Evolutionary conservation across 2,329 filamentous ascomycete genomes (phyloP).

Genomic region (Paecilomyces fulvus): DNA sequence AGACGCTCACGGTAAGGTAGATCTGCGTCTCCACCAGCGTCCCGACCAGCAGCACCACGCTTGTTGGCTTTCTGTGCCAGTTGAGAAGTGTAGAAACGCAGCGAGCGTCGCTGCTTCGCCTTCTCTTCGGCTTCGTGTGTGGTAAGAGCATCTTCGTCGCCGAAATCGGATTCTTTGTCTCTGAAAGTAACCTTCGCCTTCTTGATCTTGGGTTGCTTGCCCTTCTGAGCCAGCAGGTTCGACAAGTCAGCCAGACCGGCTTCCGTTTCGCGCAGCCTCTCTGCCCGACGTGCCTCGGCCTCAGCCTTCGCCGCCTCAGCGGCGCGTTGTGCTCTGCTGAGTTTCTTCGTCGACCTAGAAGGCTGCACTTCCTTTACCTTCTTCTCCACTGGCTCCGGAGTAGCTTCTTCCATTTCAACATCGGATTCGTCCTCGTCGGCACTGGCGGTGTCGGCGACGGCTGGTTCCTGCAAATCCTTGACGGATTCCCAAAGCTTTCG

Average conservation of each 20-base stretch:
- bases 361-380: slow-evolving; percentile 28
- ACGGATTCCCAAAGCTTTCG: slow-evolving; percentile 72
- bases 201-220: slow-evolving; percentile 37
- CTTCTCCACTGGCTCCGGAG: slow-evolving; percentile 22
- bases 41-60: slow-evolving; percentile 53
- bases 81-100: slow-evolving; percentile 97
- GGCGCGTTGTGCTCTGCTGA: slow-evolving; percentile 42
- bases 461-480: slow-evolving; percentile 52
- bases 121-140: slow-evolving; percentile 77
- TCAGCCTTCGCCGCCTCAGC: slow-evolving; percentile 47
- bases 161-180: slow-evolving; percentile 71
- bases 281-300: slow-evolving; percentile 45
- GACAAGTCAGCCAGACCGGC: slow-evolving; percentile 67
- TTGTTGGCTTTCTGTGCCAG: slow-evolving; percentile 92
- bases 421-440: slow-evolving; percentile 13
- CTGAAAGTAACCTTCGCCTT: slow-evolving; percentile 22
- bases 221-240: slow-evolving; percentile 44
- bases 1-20: slow-evolving; percentile 78
- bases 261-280: slow-evolving; percentile 50
- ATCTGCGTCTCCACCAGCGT: slow-evolving; percentile 53
- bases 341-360: slow-evolving; percentile 34
- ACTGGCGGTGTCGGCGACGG: slow-evolving; percentile 22
- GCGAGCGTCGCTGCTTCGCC: slow-evolving; percentile 76
- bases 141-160: slow-evolving; percentile 76
- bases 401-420: slow-evolving; percentile 13